These are phyloP conservation scores for Thymus quinquecostatus DNA, from an alignment of 257 asterid species.

Conservation along the genomic window DNA sequence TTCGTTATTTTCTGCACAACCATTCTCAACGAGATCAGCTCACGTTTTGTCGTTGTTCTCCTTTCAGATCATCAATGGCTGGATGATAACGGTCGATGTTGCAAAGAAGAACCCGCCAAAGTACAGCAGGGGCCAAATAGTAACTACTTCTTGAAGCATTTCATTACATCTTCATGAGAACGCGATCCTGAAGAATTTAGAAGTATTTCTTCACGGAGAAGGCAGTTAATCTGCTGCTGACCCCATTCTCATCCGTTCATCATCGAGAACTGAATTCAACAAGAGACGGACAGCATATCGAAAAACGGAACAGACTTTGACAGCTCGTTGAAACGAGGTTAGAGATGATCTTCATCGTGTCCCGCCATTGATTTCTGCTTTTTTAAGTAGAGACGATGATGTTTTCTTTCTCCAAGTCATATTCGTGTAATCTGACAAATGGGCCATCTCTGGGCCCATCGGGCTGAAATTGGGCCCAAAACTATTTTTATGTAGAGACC, in stretches of 20 bases:
- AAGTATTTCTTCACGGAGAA: background rate
- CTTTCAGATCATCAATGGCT: conserved; percentile 91
- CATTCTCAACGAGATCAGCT: conserved; percentile 3
- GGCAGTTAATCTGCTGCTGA: background rate
- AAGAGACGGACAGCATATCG: background rate
- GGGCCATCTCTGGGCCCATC: too few species aligned
- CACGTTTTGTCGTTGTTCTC: conserved; percentile 7
- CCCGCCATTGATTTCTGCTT: background rate
- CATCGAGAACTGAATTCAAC: background rate
- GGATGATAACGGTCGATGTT: conserved; percentile 97
- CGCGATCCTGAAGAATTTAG: background rate
- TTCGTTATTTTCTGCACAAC: conserved; percentile 11
- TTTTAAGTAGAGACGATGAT: too few species aligned
- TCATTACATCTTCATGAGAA: background rate
- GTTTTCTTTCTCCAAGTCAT: too few species aligned
- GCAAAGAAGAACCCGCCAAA: conserved; percentile 76
- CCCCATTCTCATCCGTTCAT: background rate
- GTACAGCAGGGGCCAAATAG: conserved; percentile 53
- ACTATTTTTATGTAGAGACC: too few species aligned
- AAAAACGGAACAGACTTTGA: background rate
- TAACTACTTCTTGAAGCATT: conserved; percentile 42
- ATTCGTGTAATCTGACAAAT: too few species aligned
- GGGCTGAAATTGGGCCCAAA: too few species aligned
- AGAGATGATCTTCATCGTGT: background rate
- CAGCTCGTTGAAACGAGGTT: background rate